Evolutionary conservation across 2,329 filamentous ascomycete species (phyloP), one percentile per base, ranked within the genome.

Genomic region (Tolypocladium pustulatum): DNA sequence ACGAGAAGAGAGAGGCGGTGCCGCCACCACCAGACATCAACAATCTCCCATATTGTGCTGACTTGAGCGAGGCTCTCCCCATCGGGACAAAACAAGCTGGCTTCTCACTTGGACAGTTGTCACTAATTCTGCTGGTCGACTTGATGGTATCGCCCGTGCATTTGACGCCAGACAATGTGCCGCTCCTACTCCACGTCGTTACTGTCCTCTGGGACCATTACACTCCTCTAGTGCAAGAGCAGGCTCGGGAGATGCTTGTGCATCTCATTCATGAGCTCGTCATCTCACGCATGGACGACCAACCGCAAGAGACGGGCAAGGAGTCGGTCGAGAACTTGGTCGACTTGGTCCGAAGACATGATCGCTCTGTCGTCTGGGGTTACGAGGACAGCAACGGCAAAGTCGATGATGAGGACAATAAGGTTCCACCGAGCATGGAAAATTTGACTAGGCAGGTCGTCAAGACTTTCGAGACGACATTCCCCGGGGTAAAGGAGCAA

Each of bases 121-220:
- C 93, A 17, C 78, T 99, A 58, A 97, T 99, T 58, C 79, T 99
- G 58, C 81, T 99, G 2, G 95, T 99, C 6, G 95, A 99, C 71
- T 78, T 99, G 49, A 95, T 99, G 84, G 92, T 99, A 13, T 90
- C 93, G 12, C 93, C 94, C 0, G 86, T 96, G 40, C 87, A 91
- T 56, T 79, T 97, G 20, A 81, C 84, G 2, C 79, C 85, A 22
- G 90, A 96, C 54, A 89, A 89, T 65, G 83, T 97, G 3, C 91
- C 93, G 1, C 82, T 96, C 32, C 78, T 99, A 25, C 77, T 99
- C 17, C 94, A 99, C 71, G 90, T 96, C 10, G 87, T 97, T 6
- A 87, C 93, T 15, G 91, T 97, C 4, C 81, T 97, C 1, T 99
- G 94, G 94, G 95, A 99, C 70, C 93, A 97, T 68, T 97, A 99